Conservation (phyloP, 2,329 filamentous ascomycete genomes). For the Neobulgaria alba region DNA sequence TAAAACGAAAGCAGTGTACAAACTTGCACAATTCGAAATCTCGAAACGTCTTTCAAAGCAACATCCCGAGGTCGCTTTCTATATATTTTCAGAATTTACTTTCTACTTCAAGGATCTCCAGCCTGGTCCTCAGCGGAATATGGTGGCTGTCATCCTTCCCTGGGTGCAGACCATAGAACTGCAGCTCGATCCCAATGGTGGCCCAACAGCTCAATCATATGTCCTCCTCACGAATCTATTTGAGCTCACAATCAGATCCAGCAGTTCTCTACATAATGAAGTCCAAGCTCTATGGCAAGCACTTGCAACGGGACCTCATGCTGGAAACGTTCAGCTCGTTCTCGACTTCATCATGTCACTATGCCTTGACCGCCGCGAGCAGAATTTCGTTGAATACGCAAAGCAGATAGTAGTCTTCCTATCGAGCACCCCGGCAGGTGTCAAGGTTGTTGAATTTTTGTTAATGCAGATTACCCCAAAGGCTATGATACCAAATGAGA, state of each 20-base stretch:
- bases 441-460: conserved; percentile 90
- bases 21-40: conserved; percentile 93
- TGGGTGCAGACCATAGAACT: conserved; percentile 95
- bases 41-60: conserved; percentile 84
- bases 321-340: conserved; percentile 87
- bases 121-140: conserved; percentile 78
- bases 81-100: conserved; percentile 93
- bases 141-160: conserved; percentile 87
- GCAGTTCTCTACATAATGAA: conserved; percentile 83
- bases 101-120: conserved; percentile 84
- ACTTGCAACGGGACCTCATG: conserved; percentile 83
- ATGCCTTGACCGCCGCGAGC: conserved; percentile 86
- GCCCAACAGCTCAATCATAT: conserved; percentile 84
- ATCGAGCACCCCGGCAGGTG: conserved; percentile 74
- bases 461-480: conserved; percentile 86
- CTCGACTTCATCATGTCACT: conserved; percentile 94
- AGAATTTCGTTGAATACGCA: conserved; percentile 96
- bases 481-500: conserved; percentile 92
- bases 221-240: conserved; percentile 91
- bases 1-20: conserved; percentile 97
- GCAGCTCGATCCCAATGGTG: conserved; percentile 83
- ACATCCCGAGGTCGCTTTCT: conserved; percentile 81
- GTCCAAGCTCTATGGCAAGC: conserved; percentile 98
- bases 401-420: conserved; percentile 98
- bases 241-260: conserved; percentile 91